Evolutionary conservation across 345 rosid species (phyloP).

Genomic region (Linum trigynum): DNA sequence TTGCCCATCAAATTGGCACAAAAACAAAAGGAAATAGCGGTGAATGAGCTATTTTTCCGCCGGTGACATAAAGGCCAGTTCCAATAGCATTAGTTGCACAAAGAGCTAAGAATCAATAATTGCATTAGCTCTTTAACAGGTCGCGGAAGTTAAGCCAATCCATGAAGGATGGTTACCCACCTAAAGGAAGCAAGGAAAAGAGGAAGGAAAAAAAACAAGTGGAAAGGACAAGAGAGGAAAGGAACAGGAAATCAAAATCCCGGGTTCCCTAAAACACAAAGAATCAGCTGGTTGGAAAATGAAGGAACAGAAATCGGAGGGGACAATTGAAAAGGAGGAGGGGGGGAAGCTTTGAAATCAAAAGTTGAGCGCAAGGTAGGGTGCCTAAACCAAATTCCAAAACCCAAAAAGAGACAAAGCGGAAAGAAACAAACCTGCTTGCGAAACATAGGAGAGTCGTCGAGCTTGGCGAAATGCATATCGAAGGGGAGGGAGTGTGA

Average conservation of each 20-base stretch:
- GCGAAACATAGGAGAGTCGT: slow-evolving; percentile 99
- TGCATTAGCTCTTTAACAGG: not conserved
- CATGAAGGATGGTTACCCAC: not conserved
- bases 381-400: too few relatives aligned
- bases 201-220: not conserved
- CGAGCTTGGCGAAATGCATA: slow-evolving; percentile 98
- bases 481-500: slow-evolving; percentile 2
- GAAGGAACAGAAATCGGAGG: not conserved
- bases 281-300: not conserved
- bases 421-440: slow-evolving; percentile 59
- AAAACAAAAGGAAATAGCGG: too few relatives aligned
- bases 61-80: not conserved
- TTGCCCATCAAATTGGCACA: not conserved
- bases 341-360: too few relatives aligned
- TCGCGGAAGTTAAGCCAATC: not conserved
- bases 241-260: not conserved
- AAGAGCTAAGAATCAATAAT: not conserved
- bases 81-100: not conserved
- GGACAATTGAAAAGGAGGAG: not conserved
- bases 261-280: not conserved
- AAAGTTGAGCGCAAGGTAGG: not conserved
- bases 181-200: not conserved
- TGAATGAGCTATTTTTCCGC: too few relatives aligned
- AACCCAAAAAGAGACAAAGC: slow-evolving; percentile 15
- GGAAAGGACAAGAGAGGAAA: not conserved